phyloP scores from a whole-genome alignment of 768 basidiomycete genomes.

The Tremella fuciformis region DNA sequence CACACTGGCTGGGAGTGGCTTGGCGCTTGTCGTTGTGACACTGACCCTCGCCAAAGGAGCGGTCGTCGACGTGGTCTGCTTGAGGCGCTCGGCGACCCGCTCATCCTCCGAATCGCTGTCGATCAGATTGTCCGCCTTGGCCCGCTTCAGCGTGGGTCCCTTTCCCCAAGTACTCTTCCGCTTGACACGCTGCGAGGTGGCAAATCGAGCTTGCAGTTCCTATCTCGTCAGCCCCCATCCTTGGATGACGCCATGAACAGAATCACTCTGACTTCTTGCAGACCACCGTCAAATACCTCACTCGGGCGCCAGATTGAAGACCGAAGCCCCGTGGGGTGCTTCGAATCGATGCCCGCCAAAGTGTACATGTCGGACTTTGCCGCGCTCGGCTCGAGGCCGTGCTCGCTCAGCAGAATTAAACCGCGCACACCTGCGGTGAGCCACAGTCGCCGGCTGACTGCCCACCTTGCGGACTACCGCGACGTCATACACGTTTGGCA shows the following conservation, averaged over 20 bases:
- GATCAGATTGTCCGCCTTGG: slow-evolving; percentile 8
- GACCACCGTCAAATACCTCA: slow-evolving; percentile 22
- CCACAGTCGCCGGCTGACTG: background rate
- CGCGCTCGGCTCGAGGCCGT: slow-evolving; percentile 25
- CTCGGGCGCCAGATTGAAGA: slow-evolving; percentile 27
- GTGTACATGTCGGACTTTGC: slow-evolving; percentile 36
- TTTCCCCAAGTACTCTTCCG: background rate
- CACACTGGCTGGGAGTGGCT: background rate
- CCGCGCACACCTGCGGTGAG: slow-evolving; percentile 19
- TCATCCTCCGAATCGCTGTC: slow-evolving; percentile 20
- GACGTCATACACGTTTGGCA: slow-evolving; percentile 22
- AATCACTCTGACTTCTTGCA: slow-evolving; percentile 19
- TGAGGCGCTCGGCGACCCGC: slow-evolving; percentile 2
- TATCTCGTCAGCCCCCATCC: background rate
- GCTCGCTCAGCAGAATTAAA: slow-evolving; percentile 23
- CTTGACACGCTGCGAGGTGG: background rate
- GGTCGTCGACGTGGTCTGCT: slow-evolving; percentile 6
- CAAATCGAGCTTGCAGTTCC: background rate
- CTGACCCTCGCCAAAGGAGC: background rate
- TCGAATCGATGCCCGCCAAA: slow-evolving; percentile 32
- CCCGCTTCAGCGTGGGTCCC: background rate
- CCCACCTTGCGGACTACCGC: slow-evolving; percentile 18
- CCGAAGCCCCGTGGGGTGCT: slow-evolving; percentile 28
- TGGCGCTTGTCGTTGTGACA: background rate
- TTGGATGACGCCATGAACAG: background rate